Conservation (phyloP, 805 yeast genomes). For the Metschnikowia borealis region DNA sequence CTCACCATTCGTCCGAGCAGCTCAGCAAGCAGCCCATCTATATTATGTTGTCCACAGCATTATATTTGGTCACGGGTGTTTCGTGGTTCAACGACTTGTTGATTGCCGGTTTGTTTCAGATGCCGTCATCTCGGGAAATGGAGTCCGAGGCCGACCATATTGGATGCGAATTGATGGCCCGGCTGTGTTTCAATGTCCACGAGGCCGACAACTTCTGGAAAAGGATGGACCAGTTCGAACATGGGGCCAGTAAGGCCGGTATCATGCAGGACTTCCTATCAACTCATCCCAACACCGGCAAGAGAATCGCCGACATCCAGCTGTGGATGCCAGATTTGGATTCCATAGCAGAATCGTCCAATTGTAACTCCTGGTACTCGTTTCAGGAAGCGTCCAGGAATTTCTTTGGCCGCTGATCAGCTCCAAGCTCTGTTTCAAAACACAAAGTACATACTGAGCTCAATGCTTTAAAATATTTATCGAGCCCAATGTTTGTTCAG, state of each 20-base stretch:
- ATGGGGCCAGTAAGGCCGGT: constrained; percentile 11
- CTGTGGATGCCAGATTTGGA: constrained; percentile 64
- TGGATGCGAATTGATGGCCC: constrained; percentile 87
- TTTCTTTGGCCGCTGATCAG: constrained; percentile 8
- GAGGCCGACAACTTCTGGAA: constrained; percentile 79
- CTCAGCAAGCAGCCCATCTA: constrained; percentile 74
- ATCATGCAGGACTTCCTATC: constrained; percentile 61
- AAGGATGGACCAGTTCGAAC: constrained; percentile 56
- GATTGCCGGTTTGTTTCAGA: constrained; percentile 54
- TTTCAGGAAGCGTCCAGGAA: constrained; percentile 15
- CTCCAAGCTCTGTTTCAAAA: too few relatives aligned
- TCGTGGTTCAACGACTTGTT: constrained; percentile 49
- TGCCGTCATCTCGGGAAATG: constrained; percentile 90
- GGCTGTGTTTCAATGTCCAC: constrained; percentile 78
- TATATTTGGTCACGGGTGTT: constrained; percentile 60
- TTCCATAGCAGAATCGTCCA: constrained; percentile 36
- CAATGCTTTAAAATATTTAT: too few relatives aligned
- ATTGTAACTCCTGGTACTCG: constrained; percentile 28
- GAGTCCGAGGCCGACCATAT: constrained; percentile 95
- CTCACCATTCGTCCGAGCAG: constrained; percentile 86
- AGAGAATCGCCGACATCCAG: constrained; percentile 63
- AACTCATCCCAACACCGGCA: constrained; percentile 85
- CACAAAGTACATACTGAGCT: too few relatives aligned
- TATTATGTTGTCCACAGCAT: constrained; percentile 45
- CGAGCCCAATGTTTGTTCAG: too few relatives aligned